Evolutionary conservation across 768 basidiomycete genomes (phyloP).

Genomic region (Agaricus blazei): DNA sequence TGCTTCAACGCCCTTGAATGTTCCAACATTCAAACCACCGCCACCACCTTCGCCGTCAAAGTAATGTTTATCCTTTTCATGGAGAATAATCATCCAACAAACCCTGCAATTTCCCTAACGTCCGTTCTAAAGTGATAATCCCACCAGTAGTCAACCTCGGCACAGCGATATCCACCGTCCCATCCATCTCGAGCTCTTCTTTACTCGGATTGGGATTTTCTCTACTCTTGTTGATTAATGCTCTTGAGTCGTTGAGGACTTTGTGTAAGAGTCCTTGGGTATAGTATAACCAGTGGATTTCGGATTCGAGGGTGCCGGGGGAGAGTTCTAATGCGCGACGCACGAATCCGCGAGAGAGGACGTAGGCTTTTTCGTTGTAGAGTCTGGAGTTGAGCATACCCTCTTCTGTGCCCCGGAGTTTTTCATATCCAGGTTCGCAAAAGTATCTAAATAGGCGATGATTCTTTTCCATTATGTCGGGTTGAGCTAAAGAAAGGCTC

Average conservation of each 20-base stretch:
- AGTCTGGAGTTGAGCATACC: constrained; percentile 87
- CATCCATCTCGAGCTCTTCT: constrained; percentile 20
- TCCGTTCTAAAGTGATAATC: constrained; percentile 73
- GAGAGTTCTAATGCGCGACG: constrained; percentile 85
- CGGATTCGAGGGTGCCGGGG: constrained; percentile 61
- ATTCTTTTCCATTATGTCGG: too few relatives aligned
- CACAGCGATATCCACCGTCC: constrained; percentile 44
- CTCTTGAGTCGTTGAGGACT: constrained; percentile 57
- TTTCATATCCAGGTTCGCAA: constrained; percentile 92
- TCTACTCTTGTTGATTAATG: constrained; percentile 66
- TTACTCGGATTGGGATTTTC: constrained; percentile 21
- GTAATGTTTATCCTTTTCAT: neutral
- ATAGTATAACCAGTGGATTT: constrained; percentile 73
- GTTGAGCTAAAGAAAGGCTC: too few relatives aligned
- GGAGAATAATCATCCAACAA: constrained; percentile 23
- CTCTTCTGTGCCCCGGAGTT: constrained; percentile 85
- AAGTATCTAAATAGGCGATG: constrained; percentile 80
- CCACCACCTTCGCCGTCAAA: too few relatives aligned
- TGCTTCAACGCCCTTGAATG: too few relatives aligned
- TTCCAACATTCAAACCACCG: neutral
- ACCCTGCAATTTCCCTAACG: constrained; percentile 57
- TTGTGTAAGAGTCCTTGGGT: constrained; percentile 58
- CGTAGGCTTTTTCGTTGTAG: constrained; percentile 92
- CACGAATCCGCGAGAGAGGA: constrained; percentile 85
- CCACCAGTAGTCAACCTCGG: constrained; percentile 78